Evolutionary conservation across 495 filamentous ascomycete species (phyloP).

Genomic region (Xylaria bambusicola): DNA sequence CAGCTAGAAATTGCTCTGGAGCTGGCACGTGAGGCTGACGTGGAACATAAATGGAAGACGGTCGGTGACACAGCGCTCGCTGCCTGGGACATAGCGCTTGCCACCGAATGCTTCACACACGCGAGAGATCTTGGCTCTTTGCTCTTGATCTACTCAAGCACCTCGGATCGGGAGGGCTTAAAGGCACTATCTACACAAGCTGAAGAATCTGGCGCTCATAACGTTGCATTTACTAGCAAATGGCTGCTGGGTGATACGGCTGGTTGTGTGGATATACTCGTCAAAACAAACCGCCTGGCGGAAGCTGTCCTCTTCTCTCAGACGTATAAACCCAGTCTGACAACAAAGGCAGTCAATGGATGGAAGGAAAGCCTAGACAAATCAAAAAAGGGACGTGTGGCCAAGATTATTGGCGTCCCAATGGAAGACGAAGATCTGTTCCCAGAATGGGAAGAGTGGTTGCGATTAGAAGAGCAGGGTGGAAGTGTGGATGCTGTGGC

Average conservation of each 20-base stretch:
- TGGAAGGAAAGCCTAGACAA: constrained; percentile 86
- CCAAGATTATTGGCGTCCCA: constrained; percentile 80
- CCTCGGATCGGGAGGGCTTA: constrained; percentile 73
- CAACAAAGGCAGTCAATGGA: constrained; percentile 62
- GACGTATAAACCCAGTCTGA: constrained; percentile 87
- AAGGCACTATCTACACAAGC: constrained; percentile 71
- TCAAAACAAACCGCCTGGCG: constrained; percentile 72
- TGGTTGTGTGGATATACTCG: constrained; percentile 77
- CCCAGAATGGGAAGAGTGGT: constrained; percentile 91
- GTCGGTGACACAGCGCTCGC: constrained; percentile 88
- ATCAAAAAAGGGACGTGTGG: constrained; percentile 78
- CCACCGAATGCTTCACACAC: constrained; percentile 87
- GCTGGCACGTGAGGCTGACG: constrained; percentile 79
- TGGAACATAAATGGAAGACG: constrained; percentile 96
- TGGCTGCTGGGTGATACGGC: constrained; percentile 86
- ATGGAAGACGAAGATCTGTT: constrained; percentile 88
- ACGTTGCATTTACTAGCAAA: constrained; percentile 85
- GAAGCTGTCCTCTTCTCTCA: constrained; percentile 91
- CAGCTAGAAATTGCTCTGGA: constrained; percentile 82
- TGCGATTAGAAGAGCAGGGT: constrained; percentile 76
- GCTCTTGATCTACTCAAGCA: constrained; percentile 82
- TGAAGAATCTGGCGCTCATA: constrained; percentile 74
- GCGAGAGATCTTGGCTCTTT: constrained; percentile 89
- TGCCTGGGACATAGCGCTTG: constrained; percentile 83
- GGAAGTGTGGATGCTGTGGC: constrained; percentile 48